phyloP scores from a whole-genome alignment of 2,329 filamentous ascomycete species.

The Calonectria henricotiae region DNA sequence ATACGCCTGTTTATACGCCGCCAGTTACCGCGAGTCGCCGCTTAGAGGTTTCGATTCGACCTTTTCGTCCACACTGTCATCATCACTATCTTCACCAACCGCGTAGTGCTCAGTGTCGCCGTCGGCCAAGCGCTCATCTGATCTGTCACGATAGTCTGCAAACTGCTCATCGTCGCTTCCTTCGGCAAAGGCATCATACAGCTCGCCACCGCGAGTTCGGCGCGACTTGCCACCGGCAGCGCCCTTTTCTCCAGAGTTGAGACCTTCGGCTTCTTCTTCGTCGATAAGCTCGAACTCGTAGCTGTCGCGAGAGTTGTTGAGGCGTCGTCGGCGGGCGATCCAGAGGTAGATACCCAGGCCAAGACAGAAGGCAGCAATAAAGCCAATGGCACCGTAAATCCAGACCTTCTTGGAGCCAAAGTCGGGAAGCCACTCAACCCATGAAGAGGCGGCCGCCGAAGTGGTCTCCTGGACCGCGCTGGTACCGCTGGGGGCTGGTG shows the following conservation, averaged over 20 bases:
- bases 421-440: conserved; percentile 90
- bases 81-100: conserved; percentile 65
- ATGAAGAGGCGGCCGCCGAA: conserved; percentile 75
- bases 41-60: conserved; percentile 50
- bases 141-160: conserved; percentile 62
- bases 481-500: conserved; percentile 54
- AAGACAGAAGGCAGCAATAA: conserved; percentile 88
- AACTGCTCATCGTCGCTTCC: conserved; percentile 80
- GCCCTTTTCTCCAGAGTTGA: conserved; percentile 66
- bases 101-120: conserved; percentile 66
- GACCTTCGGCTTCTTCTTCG: conserved; percentile 79
- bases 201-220: conserved; percentile 82
- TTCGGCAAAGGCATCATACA: conserved; percentile 98
- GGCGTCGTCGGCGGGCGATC: conserved; percentile 82
- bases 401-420: conserved; percentile 93
- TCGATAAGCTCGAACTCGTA: conserved; percentile 97
- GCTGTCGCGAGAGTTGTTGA: conserved; percentile 83
- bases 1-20: conserved; percentile 13
- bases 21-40: conserved; percentile 37
- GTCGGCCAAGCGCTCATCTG: conserved; percentile 52
- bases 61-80: conserved; percentile 50
- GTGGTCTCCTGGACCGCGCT: conserved; percentile 57
- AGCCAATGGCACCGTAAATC: conserved; percentile 90
- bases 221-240: conserved; percentile 63
- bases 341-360: conserved; percentile 88